Base-by-base conservation (phyloP, 441 rosid species). In the Pelargonium australe region DNA sequence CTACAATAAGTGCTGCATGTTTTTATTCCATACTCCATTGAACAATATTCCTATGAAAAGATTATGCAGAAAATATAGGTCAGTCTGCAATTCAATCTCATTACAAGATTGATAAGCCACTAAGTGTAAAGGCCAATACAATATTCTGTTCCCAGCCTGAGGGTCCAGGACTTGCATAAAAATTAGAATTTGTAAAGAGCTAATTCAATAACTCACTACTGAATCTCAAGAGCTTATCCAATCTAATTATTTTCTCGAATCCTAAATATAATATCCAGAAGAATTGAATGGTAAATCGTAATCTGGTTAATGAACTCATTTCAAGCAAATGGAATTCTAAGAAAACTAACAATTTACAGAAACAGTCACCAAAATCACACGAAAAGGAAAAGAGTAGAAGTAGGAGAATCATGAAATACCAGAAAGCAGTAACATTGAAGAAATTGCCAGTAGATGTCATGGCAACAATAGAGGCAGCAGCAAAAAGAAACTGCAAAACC, bases 391-490 rank as follows among this genome's bases (percentile, higher is more conserved):
- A 31, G 17, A 16, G 16, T 25, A 64, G 57, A 34, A 17, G 34
- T 40, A 31, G 6, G 49, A 37, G 41, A 68, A 43, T 12, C 70
- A 57, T 19, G 14, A 23, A 68, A 75, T 83, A 90, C 98, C 95
- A 86, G 89, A 89, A 87, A 78, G 98, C 88, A 47, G 95, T 89
- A 84, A 68, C 79, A 77, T 66, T 76, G 78, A 78, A 85, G 87
- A 90, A 90, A 40, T 68, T 76, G 67, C 72, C n/a, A 19, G 94
- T 85, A 68, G 92, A 78, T 41, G 86, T 79, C 85, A 86, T 87
- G 60, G 82, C 83, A 71, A 85, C 84, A 76, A 90, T 87, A 2
- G 98, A 86, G 53, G 80, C 91, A 73, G 83, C 90, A 9, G 98
- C 97, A 69, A 90, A 90, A 51, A 83, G 73, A 78, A 85, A 86